These are phyloP conservation scores for Colletotrichum abscissum DNA, from an alignment of 2,329 filamentous ascomycete genomes.

Conservation along the genomic window DNA sequence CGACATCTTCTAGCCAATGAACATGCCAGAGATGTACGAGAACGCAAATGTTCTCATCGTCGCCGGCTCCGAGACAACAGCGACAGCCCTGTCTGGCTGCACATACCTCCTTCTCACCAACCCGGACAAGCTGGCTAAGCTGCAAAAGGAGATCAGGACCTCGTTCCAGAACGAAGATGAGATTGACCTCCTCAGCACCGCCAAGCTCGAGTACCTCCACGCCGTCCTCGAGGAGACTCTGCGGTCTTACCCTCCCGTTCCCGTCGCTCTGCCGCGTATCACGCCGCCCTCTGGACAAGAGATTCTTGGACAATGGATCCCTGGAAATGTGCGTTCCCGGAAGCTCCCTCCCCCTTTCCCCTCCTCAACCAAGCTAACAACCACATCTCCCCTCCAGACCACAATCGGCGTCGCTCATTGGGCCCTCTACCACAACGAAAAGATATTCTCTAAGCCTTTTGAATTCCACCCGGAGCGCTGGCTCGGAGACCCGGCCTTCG, in stretches of 20 bases:
- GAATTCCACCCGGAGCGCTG: constrained; percentile 60
- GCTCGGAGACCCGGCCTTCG: constrained; percentile 29
- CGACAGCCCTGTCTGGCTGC: constrained; percentile 43
- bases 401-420: constrained; percentile 56
- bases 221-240: constrained; percentile 56
- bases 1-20: constrained; percentile 16
- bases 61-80: constrained; percentile 50
- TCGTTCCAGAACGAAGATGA: constrained; percentile 47
- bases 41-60: constrained; percentile 40
- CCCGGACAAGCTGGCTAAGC: constrained; percentile 42
- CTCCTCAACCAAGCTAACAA: not conserved
- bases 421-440: constrained; percentile 54
- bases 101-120: constrained; percentile 45
- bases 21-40: constrained; percentile 38
- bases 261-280: constrained; percentile 41
- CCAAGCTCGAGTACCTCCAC: constrained; percentile 50
- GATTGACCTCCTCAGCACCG: constrained; percentile 47
- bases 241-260: constrained; percentile 50
- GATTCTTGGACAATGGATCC: constrained; percentile 45
- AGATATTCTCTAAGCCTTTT: constrained; percentile 57
- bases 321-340: constrained; percentile 43
- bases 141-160: constrained; percentile 51
- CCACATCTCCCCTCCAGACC: constrained; percentile 44
- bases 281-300: constrained; percentile 45
- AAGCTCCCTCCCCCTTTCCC: not conserved